Percentiles rank a stretch among this genome's conserved stretches.
Evolutionary conservation across 176 grass and related monocot genomes (phyloP).

Genomic region (Oryza coarctata): DNA sequence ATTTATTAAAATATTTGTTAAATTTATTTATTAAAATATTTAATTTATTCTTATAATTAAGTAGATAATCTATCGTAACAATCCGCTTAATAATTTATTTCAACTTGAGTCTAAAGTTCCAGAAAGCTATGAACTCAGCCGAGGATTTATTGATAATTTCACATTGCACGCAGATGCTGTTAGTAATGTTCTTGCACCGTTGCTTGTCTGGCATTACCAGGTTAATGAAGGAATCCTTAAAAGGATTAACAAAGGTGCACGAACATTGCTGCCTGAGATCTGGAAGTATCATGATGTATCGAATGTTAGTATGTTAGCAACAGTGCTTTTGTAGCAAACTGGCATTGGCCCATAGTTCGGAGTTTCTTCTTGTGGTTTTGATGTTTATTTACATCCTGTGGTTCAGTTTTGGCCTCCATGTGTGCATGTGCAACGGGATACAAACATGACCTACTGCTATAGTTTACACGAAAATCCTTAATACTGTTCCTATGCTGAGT

Average conservation of each 20-base stretch:
- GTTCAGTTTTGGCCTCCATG: not conserved
- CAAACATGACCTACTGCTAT: too few species aligned
- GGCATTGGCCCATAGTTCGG: not conserved
- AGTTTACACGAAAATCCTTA: too few species aligned
- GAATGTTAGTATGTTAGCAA: not conserved
- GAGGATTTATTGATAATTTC: too few species aligned
- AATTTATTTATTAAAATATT: too few species aligned
- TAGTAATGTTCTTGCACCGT: slow-evolving; percentile 3
- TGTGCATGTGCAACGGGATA: not conserved
- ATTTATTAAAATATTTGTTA: too few species aligned
- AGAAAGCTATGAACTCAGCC: not conserved
- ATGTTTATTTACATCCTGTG: not conserved
- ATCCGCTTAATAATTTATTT: too few species aligned
- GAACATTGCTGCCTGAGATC: slow-evolving; percentile 71
- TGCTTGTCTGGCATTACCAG: slow-evolving; percentile 29
- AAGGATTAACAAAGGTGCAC: slow-evolving; percentile 76
- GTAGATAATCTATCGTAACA: too few species aligned
- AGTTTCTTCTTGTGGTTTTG: not conserved
- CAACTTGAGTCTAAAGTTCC: too few species aligned
- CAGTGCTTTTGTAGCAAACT: not conserved
- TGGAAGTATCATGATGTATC: not conserved
- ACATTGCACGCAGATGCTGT: not conserved
- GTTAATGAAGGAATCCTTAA: slow-evolving; percentile 92
- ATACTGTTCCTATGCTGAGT: too few species aligned
- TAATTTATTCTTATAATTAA: too few species aligned